Evolutionary conservation across 345 rosid genomes (phyloP), one percentile per base, ranked within the genome.

Genomic region (Eucalyptus regnans): DNA sequence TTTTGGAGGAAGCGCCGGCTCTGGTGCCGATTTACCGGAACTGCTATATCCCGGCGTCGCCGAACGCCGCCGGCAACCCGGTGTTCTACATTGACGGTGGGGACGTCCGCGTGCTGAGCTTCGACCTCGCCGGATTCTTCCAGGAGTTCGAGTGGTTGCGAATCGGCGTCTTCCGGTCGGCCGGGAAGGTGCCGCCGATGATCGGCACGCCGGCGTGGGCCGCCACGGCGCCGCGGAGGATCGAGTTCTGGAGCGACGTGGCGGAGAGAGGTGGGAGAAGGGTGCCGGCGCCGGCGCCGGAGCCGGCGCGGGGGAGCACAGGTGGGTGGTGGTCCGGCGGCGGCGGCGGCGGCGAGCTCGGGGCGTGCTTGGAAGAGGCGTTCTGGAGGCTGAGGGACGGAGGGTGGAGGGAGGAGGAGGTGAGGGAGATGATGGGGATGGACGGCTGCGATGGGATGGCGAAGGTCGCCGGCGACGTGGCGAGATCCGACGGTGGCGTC

Each of bases 361-460:
- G 89, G 66, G 86, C 60, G 29, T 94, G 95, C 90, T 81, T 97
- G 94, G 97, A 96, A 46, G 98, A 95, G 18, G 94, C 90, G 88
- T 93, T 91, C 88, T 92, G 98, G 96, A 93, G 89, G 92, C 90
- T 97, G 92, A 94, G 93, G 71, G 95, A 91, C 29, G 99, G 95
- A 50, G 99, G 99, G 71, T 97, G 99, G 99, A 90, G 87, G 41
- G 97, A 96, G 86, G 96, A 94, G 25, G 99, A 97, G 86, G 96
- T 97, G 25, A 92, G 93, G 31, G 97, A 97, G 83, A 95, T 96
- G 97, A 92, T 95, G 98, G 79, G 90, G 92, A 91, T 93, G 91
- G 94, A 91, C 92, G 91, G 91, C 91, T 4, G 52, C 56, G 94
- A 90, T 89, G 91, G 91, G 86, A 86, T 33, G 44, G 49, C 3